Base-by-base conservation (phyloP, 805 yeast species). In the Nakazawaea anatomiae region DNA sequence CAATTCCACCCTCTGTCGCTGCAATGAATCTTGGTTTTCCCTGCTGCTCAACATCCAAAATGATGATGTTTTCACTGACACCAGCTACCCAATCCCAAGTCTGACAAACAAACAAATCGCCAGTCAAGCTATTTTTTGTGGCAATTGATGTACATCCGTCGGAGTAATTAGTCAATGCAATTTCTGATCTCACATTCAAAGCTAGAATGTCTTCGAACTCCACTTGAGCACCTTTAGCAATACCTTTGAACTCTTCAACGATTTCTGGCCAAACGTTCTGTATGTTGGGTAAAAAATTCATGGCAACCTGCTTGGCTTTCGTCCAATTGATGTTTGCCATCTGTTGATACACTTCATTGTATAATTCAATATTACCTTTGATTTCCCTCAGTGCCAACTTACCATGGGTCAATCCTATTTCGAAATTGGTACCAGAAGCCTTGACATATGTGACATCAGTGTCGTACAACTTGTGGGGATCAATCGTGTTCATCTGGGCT, bases 51-150 rank as follows among this genome's bases (percentile, higher is more conserved):
- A 65, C 58, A 36, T 60, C 58, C 34, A 67, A 58, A 12, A 63
- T 55, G 6, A 67, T 54, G 32, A 67, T 52, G 38, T 60, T 60
- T n/a, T 57, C 55, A 36, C 52, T 49, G 52, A 66, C 63, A 40
- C 52, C 60, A 1, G 54, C 53, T 36, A 61, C 58, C 76, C 76
- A 72, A 55, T 72, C 76, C 76, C 76, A 72, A 53, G 70, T 72
- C 56, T 72, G 76, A 52, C 67, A 57, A 55, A 61, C 58, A 54
- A 55, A 44, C 51, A 62, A 40, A 39, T 56, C 55, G 39, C 64
- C 56, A 36, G 63, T 50, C 38, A 55, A 11, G 39, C 43, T 18
- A 50, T 60, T 59, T 55, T 58, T 39, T 56, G 68, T 60, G 52
- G 61, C 52, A 57, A 66, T 39, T 1, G 66, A 57, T 1, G 75